phyloP scores from a whole-genome alignment of 2,329 filamentous ascomycete genomes.

The Madurella mycetomatis region DNA sequence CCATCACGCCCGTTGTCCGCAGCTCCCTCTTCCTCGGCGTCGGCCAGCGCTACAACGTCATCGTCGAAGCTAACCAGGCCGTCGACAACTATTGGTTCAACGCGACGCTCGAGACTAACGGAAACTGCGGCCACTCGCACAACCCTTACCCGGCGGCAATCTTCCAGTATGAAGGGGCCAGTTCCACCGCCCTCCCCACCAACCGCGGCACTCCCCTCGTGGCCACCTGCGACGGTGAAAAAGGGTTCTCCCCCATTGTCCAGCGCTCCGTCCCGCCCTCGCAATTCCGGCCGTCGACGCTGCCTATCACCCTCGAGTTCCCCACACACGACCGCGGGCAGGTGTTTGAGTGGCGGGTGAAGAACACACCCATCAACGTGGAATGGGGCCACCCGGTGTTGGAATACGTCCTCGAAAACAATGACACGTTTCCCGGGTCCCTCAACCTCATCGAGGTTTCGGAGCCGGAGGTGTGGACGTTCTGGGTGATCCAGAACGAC shows the following conservation, averaged over 20 bases:
- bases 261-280: slow-evolving; percentile 26
- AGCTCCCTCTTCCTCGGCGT: slow-evolving; percentile 48
- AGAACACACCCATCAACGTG: slow-evolving; percentile 33
- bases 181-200: slow-evolving; percentile 26
- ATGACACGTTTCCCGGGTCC: slow-evolving; percentile 25
- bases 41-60: slow-evolving; percentile 44
- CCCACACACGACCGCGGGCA: slow-evolving; percentile 9
- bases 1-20: slow-evolving; percentile 45
- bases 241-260: slow-evolving; percentile 29
- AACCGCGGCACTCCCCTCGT: slow-evolving; percentile 28
- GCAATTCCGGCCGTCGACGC: slow-evolving; percentile 26
- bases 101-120: slow-evolving; percentile 28
- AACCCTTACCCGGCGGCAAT: slow-evolving; percentile 36
- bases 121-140: slow-evolving; percentile 31
- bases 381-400: slow-evolving; percentile 40
- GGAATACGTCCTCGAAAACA: slow-evolving; percentile 31
- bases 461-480: slow-evolving; percentile 26
- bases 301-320: slow-evolving; percentile 23
- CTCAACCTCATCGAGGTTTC: slow-evolving; percentile 29
- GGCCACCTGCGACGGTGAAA: slow-evolving; percentile 21
- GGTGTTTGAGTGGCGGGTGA: slow-evolving; percentile 31
- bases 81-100: slow-evolving; percentile 40
- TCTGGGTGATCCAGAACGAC: slow-evolving; percentile 32
- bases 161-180: slow-evolving; percentile 36
- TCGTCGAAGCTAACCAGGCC: slow-evolving; percentile 38